Conservation (phyloP, 2,329 filamentous ascomycete species). For the Pseudogymnoascus sp. region DNA sequence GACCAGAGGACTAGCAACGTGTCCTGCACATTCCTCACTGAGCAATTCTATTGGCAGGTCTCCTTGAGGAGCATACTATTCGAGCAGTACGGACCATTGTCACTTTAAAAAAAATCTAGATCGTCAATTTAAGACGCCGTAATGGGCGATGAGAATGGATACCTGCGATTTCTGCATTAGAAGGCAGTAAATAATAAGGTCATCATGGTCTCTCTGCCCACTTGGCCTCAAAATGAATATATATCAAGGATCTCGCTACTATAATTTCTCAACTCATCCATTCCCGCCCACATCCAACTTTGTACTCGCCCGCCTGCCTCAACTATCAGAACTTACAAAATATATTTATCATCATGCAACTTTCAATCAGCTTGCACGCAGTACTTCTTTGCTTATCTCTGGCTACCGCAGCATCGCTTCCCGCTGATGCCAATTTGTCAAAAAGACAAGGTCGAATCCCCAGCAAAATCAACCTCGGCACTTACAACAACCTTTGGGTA, state of each 20-base stretch:
- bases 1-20: no score
- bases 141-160: background rate
- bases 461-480: background rate
- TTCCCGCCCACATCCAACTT: background rate
- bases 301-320: background rate
- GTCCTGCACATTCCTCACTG: background rate
- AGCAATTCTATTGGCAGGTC: background rate
- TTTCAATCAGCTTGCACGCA: background rate
- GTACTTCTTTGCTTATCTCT: background rate
- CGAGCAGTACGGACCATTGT: background rate
- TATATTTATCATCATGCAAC: slow-evolving; percentile 3
- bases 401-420: background rate
- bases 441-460: background rate
- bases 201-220: background rate
- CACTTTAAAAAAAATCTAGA: background rate
- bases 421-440: background rate
- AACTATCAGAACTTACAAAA: background rate
- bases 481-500: background rate
- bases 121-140: background rate
- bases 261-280: background rate
- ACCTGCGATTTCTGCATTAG: background rate
- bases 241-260: background rate
- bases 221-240: background rate
- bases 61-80: background rate
- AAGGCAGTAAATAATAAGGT: background rate